Percentiles rank a stretch among this genome's conserved stretches.
These are phyloP conservation scores for Alnus glutinosa DNA, from an alignment of 306 rosid species.

Conservation along the genomic window DNA sequence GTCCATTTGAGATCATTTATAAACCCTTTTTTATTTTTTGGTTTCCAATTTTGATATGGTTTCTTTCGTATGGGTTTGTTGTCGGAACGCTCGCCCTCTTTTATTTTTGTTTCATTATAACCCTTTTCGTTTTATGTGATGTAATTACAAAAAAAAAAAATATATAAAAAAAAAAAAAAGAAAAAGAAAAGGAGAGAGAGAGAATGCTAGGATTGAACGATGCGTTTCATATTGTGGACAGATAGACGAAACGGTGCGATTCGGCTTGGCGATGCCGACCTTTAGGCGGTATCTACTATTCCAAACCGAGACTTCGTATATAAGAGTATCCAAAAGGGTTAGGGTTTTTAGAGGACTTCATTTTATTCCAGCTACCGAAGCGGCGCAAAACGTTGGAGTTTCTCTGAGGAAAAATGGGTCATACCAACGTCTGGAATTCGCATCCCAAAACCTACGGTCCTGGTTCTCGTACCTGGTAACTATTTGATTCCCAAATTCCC, in stretches of 20 bases:
- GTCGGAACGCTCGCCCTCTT: too few species aligned
- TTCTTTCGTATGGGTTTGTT: too few species aligned
- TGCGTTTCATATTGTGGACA: neutral
- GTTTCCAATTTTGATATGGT: too few species aligned
- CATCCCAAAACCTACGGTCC: conserved; percentile 59
- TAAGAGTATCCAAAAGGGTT: neutral
- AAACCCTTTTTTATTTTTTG: too few species aligned
- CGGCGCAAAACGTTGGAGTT: conserved; percentile 3
- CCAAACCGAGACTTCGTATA: neutral
- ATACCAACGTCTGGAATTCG: conserved; percentile 53
- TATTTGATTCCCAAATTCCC: neutral
- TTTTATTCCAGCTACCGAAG: neutral
- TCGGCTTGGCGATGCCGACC: neutral
- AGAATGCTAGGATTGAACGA: neutral
- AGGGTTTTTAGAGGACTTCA: neutral
- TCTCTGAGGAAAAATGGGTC: conserved; percentile 39
- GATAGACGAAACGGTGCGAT: neutral
- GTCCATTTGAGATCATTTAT: too few species aligned
- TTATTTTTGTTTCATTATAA: too few species aligned
- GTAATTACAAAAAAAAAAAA: too few species aligned
- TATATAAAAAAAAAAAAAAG: too few species aligned
- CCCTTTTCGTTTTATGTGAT: too few species aligned
- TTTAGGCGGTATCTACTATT: neutral
- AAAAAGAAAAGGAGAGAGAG: too few species aligned
- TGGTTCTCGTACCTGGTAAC: conserved; percentile 53